Percentiles rank a stretch among this genome's conserved stretches.
Evolutionary conservation across 768 basidiomycete species (phyloP).

Genomic region (Neoboletus brunneissimus): DNA sequence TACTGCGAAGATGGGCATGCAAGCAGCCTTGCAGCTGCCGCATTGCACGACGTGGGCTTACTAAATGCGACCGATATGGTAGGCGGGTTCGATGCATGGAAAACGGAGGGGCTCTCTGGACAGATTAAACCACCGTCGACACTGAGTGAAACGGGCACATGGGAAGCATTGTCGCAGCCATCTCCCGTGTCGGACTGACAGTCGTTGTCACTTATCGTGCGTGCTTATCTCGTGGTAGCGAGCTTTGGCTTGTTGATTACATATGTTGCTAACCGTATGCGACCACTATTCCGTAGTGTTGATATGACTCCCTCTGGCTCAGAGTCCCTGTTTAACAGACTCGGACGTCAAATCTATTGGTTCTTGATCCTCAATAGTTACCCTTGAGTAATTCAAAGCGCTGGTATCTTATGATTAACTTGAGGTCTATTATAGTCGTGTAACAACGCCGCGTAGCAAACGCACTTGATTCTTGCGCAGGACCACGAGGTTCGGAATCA

Average conservation of each 20-base stretch:
- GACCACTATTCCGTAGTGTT: not conserved
- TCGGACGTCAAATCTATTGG: not conserved
- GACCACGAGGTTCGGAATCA: not conserved
- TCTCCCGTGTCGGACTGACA: slow-evolving; percentile 24
- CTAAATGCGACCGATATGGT: slow-evolving; percentile 75
- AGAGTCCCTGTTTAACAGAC: not conserved
- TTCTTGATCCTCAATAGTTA: not conserved
- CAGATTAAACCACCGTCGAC: slow-evolving; percentile 37
- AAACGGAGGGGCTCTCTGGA: slow-evolving; percentile 60
- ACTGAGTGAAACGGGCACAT: slow-evolving; percentile 28
- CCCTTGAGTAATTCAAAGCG: too few relatives aligned
- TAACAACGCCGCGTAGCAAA: not conserved
- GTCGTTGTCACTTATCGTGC: not conserved
- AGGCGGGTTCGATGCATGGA: slow-evolving; percentile 75
- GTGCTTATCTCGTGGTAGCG: not conserved
- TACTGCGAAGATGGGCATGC: slow-evolving; percentile 75
- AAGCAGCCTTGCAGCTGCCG: slow-evolving; percentile 68
- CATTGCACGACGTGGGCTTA: slow-evolving; percentile 67
- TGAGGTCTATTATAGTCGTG: not conserved
- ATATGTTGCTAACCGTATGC: not conserved
- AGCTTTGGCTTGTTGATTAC: not conserved
- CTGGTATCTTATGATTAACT: not conserved
- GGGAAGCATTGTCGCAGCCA: slow-evolving; percentile 30
- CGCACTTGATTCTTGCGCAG: not conserved
- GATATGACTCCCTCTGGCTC: not conserved